Conservation (phyloP, 108 stramenopile genomes). For the Parietichytrium sp. region DNA sequence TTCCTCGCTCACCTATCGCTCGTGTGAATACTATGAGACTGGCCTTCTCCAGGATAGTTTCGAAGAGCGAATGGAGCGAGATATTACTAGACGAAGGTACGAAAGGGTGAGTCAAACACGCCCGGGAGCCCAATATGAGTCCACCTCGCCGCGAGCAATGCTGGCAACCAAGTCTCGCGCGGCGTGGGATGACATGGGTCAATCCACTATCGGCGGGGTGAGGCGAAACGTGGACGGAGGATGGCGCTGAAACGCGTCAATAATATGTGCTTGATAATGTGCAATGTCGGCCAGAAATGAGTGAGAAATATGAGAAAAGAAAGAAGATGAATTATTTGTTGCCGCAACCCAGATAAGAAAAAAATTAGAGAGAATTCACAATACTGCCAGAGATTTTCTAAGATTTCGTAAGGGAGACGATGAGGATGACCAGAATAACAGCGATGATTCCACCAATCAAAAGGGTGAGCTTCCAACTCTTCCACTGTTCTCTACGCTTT, state of each 20-base stretch:
- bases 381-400: no score
- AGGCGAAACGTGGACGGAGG: not conserved
- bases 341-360: no score
- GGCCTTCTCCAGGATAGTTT: not conserved
- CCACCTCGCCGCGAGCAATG: not conserved
- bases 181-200: not conserved
- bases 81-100: not conserved
- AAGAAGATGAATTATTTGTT: no score
- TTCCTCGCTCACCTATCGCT: not conserved
- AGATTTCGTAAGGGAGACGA: constrained; percentile 8
- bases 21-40: not conserved
- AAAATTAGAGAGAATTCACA: no score
- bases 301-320: no score
- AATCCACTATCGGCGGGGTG: not conserved
- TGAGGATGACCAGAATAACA: constrained; percentile 27
- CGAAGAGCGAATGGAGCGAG: constrained; percentile 24
- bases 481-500: not conserved
- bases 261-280: no score
- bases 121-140: not conserved
- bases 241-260: no score
- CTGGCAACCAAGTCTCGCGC: constrained; percentile 7
- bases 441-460: constrained; percentile 5
- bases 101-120: not conserved
- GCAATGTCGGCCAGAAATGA: no score
- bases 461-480: not conserved